A percentile compares a stretch with the other conserved stretches of the same genome.
Conservation (phyloP, 805 yeast species). For the Ogataea neopini region DNA sequence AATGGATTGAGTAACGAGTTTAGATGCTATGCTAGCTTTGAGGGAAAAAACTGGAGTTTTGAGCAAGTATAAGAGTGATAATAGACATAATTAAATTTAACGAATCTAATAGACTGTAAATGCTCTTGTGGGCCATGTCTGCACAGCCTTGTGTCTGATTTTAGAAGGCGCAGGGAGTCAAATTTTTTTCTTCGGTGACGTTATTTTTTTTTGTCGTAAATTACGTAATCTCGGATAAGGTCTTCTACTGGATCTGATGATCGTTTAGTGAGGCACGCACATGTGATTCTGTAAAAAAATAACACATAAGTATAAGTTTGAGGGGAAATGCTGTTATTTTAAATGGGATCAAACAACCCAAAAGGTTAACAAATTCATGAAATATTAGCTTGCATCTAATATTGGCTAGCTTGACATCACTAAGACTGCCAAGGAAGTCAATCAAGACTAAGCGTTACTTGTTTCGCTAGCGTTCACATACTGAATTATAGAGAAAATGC, state of each 20-base stretch:
- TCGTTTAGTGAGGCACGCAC: slow-evolving; percentile 3
- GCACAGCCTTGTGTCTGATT: not conserved
- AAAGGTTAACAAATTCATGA: not conserved
- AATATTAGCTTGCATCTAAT: not conserved
- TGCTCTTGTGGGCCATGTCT: not conserved
- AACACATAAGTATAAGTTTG: not conserved
- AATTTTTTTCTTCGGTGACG: not conserved
- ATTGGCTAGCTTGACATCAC: not conserved
- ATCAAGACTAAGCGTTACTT: not conserved
- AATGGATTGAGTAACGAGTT: slow-evolving; percentile 88
- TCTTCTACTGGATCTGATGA: slow-evolving; percentile 3
- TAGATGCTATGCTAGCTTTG: slow-evolving; percentile 79
- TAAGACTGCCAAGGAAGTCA: not conserved
- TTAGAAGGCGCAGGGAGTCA: not conserved
- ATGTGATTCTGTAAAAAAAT: slow-evolving; percentile 5
- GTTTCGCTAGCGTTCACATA: not conserved
- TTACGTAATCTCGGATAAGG: slow-evolving; percentile 6
- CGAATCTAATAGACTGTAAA: not conserved
- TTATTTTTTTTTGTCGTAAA: not conserved
- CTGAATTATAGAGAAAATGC: slow-evolving; percentile 25
- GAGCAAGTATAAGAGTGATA: slow-evolving; percentile 5
- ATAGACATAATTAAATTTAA: not conserved
- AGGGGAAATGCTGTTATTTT: not conserved
- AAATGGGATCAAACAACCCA: not conserved
- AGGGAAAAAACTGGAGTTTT: slow-evolving; percentile 67